Base-by-base conservation (phyloP, 2,329 filamentous ascomycete species). In the Graphium sp. region DNA sequence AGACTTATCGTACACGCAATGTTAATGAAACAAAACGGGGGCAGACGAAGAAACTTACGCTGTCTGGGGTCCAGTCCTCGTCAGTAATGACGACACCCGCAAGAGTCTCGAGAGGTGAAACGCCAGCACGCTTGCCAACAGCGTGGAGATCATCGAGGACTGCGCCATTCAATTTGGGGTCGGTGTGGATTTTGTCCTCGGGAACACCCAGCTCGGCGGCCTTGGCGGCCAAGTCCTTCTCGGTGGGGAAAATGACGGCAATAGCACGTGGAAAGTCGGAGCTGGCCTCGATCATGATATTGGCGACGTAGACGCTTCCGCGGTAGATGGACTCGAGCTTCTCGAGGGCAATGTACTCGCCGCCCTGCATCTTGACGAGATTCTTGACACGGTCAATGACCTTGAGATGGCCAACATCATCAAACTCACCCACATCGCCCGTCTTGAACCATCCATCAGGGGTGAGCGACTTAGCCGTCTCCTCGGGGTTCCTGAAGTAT, bases 381-480 rank as follows among this genome's bases (percentile, higher is more conserved):
- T 95, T 95, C 74, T 95, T 95, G 71, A 93, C 85, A 41, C 87
- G 82, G 52, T 95, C 87, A 46, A 95, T 85, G 48, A 95, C 76
- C 41, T 65, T 70, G 39, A 95, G 55, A 49, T 92, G 80, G 24
- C 87, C 87, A 35, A 76, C 64, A 24, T 58, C 48, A 50, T 87
- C 75, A 43, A 87, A 89, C 49, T 94, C 81, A 43, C 87, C 87
- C 49, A 95, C 89, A 45, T 95, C 87, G 35, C 87, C 87, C 11
- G 84, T 92, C 66, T 79, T 87, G 68, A 95, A 95, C 89, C 89
- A 95, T 28, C 83, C 83, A 43, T 93, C 89, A 4, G 71, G 51
- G 1, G 80, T 84, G 37, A 87, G 66, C 5, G 78, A 65, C 47
- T 78, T 77, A 43, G 63, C 65, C 6, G 83, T 93, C 57, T 94